Percentiles rank a stretch among this genome's conserved stretches.
phyloP scores from a whole-genome alignment of 768 basidiomycete species.

The Gloeostereum incarnatum region DNA sequence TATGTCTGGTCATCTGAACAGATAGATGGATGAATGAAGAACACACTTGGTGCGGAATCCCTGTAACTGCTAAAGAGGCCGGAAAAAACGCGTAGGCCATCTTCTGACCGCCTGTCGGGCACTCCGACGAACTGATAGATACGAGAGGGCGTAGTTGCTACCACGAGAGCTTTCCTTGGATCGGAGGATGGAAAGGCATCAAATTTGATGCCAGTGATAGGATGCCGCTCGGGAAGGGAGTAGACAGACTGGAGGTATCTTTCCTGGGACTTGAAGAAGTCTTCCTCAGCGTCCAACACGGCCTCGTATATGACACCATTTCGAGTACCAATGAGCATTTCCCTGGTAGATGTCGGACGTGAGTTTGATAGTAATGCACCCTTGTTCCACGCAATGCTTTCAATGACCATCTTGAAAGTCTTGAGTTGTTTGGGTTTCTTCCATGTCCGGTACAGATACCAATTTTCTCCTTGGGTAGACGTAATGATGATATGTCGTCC shows the following conservation, averaged over 20 bases:
- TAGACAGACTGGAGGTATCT: constrained; percentile 68
- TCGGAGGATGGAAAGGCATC: constrained; percentile 64
- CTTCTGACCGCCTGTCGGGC: constrained; percentile 61
- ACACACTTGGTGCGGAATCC: constrained; percentile 71
- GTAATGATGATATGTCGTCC: constrained; percentile 86
- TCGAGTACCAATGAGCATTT: constrained; percentile 80
- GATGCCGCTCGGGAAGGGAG: constrained; percentile 69
- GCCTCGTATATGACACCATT: constrained; percentile 86
- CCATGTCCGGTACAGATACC: constrained; percentile 78
- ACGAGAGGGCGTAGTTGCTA: constrained; percentile 79
- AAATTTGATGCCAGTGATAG: constrained; percentile 80
- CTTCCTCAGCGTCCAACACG: constrained; percentile 82
- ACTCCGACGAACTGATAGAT: constrained; percentile 85
- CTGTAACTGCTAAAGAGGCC: constrained; percentile 63
- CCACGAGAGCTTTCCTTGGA: constrained; percentile 54
- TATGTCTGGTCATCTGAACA: constrained; percentile 9
- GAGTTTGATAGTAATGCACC: constrained; percentile 51
- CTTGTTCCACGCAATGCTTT: constrained; percentile 90
- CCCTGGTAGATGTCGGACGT: constrained; percentile 66
- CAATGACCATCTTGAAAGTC: constrained; percentile 80
- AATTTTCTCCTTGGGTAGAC: constrained; percentile 84
- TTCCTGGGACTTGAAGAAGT: constrained; percentile 87
- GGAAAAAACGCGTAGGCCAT: constrained; percentile 61
- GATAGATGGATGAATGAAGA: constrained; percentile 9
- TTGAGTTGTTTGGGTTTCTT: constrained; percentile 78